These are phyloP conservation scores for Fusarium sp. DNA, from an alignment of 2,329 filamentous ascomycete species.

Conservation along the genomic window DNA sequence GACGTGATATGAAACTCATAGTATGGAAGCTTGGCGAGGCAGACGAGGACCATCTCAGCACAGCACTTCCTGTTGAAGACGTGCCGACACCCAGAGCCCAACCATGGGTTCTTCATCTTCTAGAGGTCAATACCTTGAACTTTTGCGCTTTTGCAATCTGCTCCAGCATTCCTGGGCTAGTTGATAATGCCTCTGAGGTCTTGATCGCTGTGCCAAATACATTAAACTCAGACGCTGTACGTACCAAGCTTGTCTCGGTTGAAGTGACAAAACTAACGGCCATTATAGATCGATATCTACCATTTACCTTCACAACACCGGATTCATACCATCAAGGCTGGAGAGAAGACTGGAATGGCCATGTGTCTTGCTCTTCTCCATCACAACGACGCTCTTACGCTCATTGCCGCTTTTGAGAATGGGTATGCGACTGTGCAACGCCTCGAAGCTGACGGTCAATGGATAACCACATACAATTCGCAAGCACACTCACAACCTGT, in stretches of 20 bases:
- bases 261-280: conserved; percentile 2
- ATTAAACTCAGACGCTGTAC: conserved; percentile 74
- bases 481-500: conserved; percentile 83
- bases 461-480: conserved; percentile 69
- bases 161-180: conserved; percentile 47
- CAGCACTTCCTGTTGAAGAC: conserved; percentile 75
- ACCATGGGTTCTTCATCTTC: conserved; percentile 86
- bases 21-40: conserved; percentile 79
- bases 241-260: background rate
- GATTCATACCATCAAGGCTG: conserved; percentile 66
- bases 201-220: conserved; percentile 86
- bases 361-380: conserved; percentile 81
- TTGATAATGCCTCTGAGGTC: conserved; percentile 55
- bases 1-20: conserved; percentile 85
- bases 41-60: conserved; percentile 74
- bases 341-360: conserved; percentile 78
- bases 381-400: conserved; percentile 62
- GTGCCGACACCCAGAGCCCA: conserved; percentile 61
- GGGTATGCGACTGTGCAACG: conserved; percentile 77
- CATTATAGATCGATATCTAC: conserved; percentile 78
- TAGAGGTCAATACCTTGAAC: conserved; percentile 93
- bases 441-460: conserved; percentile 56
- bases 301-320: conserved; percentile 79
- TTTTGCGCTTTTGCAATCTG: conserved; percentile 87
- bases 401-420: conserved; percentile 87